These are phyloP conservation scores for Dictyostelium intermedium DNA, from an alignment of 78 protist genomes.

Conservation along the genomic window DNA sequence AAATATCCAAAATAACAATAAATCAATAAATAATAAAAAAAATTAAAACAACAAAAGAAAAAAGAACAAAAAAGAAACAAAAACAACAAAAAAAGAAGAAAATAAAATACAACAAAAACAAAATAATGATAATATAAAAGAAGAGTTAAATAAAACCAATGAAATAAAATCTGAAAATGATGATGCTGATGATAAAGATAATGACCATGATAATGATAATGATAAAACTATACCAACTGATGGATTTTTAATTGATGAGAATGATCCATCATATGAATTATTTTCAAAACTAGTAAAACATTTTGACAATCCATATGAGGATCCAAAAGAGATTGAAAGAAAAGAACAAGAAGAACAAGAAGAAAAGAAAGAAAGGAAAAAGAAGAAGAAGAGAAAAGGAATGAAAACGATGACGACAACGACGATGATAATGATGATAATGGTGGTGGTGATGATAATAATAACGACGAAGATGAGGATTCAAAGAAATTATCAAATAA, in stretches of 20 bases:
- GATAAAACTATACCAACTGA: not conserved
- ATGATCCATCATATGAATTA: slow-evolving; percentile 62
- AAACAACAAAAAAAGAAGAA: slow-evolving; percentile 25
- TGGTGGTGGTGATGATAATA: not conserved
- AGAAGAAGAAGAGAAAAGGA: not conserved
- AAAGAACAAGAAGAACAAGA: slow-evolving; percentile 18
- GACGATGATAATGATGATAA: not conserved
- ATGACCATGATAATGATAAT: not conserved
- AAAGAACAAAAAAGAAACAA: slow-evolving; percentile 26
- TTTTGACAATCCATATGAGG: slow-evolving; percentile 33
- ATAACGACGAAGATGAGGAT: slow-evolving; percentile 31
- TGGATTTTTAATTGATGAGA: slow-evolving; percentile 41
- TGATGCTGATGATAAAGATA: not conserved
- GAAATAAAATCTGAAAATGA: not conserved
- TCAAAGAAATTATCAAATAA: slow-evolving; percentile 77
- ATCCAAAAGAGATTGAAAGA: slow-evolving; percentile 28
- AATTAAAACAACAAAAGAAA: slow-evolving; percentile 21
- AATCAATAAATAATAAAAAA: not conserved
- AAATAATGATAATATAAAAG: not conserved
- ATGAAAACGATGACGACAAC: not conserved
- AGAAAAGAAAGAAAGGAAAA: slow-evolving; percentile 8
- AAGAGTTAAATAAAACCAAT: not conserved
- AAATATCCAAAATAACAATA: not conserved
- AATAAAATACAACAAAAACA: not conserved
- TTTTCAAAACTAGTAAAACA: slow-evolving; percentile 50